Evolutionary conservation across 331 rosid genomes (phyloP).

Genomic region (Quercus phellos): DNA sequence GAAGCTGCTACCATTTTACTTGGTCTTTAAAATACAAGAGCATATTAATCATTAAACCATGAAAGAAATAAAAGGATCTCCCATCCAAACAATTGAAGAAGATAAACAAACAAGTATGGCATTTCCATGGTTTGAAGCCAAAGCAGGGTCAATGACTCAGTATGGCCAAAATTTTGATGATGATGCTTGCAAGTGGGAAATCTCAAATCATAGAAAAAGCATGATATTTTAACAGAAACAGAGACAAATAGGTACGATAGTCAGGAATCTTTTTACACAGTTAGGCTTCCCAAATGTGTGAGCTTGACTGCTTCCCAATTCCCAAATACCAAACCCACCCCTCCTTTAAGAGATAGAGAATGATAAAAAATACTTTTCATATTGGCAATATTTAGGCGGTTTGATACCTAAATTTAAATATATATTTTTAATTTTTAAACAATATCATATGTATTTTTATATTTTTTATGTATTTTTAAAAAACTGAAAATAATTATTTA

Average conservation of each 20-base stretch:
- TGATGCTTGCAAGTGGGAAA: neutral
- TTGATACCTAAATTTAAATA: too few relatives aligned
- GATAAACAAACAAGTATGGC: neutral
- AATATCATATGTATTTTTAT: too few relatives aligned
- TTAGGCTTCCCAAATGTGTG: conserved; percentile 7
- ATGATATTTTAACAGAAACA: neutral
- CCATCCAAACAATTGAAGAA: neutral
- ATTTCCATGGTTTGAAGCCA: neutral
- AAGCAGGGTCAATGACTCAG: neutral
- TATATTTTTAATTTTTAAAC: too few relatives aligned
- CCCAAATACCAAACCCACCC: too few relatives aligned
- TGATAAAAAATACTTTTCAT: too few relatives aligned
- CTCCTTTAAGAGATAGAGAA: too few relatives aligned
- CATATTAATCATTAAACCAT: neutral
- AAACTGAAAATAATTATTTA: too few relatives aligned
- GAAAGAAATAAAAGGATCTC: neutral
- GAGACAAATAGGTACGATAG: neutral
- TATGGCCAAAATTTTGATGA: too few relatives aligned
- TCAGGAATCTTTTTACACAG: neutral
- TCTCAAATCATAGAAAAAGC: neutral
- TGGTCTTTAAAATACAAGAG: too few relatives aligned
- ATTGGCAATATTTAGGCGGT: too few relatives aligned
- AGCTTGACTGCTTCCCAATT: conserved; percentile 8
- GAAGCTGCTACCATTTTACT: too few relatives aligned
- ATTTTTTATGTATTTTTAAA: too few relatives aligned